Evolutionary conservation across 2,329 filamentous ascomycete species (phyloP).

Genomic region (Didymella exigua): DNA sequence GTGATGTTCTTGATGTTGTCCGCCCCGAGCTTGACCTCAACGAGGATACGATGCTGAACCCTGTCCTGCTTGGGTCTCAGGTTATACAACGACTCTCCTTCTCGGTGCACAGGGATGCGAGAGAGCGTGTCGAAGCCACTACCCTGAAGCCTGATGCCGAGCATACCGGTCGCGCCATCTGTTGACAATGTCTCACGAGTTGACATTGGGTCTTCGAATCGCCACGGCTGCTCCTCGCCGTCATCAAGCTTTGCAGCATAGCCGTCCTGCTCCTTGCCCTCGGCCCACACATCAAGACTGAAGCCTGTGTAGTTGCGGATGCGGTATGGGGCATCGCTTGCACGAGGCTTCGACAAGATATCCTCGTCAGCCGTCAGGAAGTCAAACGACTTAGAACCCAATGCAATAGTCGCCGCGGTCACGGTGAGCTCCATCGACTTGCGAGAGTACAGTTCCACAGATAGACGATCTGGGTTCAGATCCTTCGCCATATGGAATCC

Average conservation of each 20-base stretch:
- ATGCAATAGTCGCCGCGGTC: slow-evolving; percentile 89
- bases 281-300: slow-evolving; percentile 77
- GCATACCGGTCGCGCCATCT: slow-evolving; percentile 78
- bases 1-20: slow-evolving; percentile 99
- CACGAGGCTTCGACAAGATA: slow-evolving; percentile 88
- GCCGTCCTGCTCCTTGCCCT: slow-evolving; percentile 71
- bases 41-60: slow-evolving; percentile 84
- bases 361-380: slow-evolving; percentile 90
- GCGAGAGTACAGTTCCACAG: slow-evolving; percentile 84
- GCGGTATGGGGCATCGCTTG: slow-evolving; percentile 87
- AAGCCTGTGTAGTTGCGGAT: slow-evolving; percentile 97
- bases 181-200: slow-evolving; percentile 91
- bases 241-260: slow-evolving; percentile 80
- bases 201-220: slow-evolving; percentile 94
- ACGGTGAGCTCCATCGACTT: slow-evolving; percentile 91
- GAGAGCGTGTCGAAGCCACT: slow-evolving; percentile 92
- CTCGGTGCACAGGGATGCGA: slow-evolving; percentile 87
- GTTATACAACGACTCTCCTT: slow-evolving; percentile 90
- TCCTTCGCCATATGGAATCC: slow-evolving; percentile 86
- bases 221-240: slow-evolving; percentile 91
- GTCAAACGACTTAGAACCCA: slow-evolving; percentile 89
- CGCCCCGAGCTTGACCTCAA: slow-evolving; percentile 86
- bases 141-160: slow-evolving; percentile 84
- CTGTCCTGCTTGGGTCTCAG: slow-evolving; percentile 85
- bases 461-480: slow-evolving; percentile 73